Conservation (phyloP, 495 filamentous ascomycete genomes). For the Hypoxylon trugodes region DNA sequence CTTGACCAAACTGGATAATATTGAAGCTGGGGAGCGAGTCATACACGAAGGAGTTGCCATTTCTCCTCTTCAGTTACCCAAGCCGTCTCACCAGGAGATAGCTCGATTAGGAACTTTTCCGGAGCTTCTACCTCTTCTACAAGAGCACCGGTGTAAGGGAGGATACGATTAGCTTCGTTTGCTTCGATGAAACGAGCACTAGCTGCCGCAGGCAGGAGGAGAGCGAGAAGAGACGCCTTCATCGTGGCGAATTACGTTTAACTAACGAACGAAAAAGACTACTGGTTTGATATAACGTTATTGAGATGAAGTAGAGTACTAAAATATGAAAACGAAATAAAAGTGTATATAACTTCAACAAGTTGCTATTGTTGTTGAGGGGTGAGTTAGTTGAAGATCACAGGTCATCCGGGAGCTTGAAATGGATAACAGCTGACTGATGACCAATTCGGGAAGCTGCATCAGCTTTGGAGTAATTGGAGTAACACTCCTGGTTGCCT, state of each 20-base stretch:
- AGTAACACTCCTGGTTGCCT: constrained; percentile 15
- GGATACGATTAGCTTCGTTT: constrained; percentile 53
- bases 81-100: constrained; percentile 81
- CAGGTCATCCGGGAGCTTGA: constrained; percentile 13
- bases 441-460: constrained; percentile 25
- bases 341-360: neutral
- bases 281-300: constrained; percentile 7
- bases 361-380: neutral
- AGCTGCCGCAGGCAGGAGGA: constrained; percentile 57
- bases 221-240: constrained; percentile 55
- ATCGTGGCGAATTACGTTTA: constrained; percentile 47
- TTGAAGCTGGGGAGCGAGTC: constrained; percentile 37
- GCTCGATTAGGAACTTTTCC: constrained; percentile 80
- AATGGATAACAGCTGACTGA: constrained; percentile 26
- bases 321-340: neutral
- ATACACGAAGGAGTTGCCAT: constrained; percentile 85
- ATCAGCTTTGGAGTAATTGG: neutral
- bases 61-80: constrained; percentile 96
- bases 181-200: constrained; percentile 61
- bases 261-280: neutral
- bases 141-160: constrained; percentile 47
- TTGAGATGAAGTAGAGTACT: neutral
- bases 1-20: neutral
- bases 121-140: constrained; percentile 44
- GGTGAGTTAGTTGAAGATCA: too few relatives aligned